phyloP scores from a whole-genome alignment of 2,329 filamentous ascomycete species.

The Fonsecaea multimorphosa region DNA sequence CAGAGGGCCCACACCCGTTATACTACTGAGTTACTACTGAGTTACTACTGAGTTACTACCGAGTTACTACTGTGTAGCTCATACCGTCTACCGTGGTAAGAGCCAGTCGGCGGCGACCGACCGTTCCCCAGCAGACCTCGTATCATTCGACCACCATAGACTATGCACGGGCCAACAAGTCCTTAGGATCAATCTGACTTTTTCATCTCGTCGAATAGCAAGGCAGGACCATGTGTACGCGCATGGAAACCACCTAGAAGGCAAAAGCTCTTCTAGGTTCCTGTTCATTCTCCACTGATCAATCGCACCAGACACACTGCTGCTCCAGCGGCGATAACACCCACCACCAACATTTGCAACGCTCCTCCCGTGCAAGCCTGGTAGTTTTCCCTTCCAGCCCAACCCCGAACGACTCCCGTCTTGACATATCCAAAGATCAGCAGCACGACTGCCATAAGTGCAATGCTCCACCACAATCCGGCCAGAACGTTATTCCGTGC shows the following conservation, averaged over 20 bases:
- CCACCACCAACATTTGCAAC: conserved; percentile 68
- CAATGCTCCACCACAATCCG: conserved; percentile 58
- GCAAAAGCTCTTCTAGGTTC: not conserved
- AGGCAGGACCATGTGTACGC: conserved; percentile 15
- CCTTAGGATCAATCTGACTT: not conserved
- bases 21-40: too few relatives aligned
- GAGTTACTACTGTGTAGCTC: too few relatives aligned
- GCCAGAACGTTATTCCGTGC: conserved; percentile 47
- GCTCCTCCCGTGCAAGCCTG: conserved; percentile 64
- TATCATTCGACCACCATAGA: not conserved
- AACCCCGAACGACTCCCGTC: conserved; percentile 55
- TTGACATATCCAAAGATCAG: conserved; percentile 60
- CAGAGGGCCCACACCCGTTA: not conserved
- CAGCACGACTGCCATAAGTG: conserved; percentile 57
- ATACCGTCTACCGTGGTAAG: not conserved
- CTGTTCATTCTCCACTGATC: conserved; percentile 28
- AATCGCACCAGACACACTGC: conserved; percentile 61
- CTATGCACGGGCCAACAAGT: conserved; percentile 1
- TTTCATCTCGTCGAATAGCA: conserved; percentile 2
- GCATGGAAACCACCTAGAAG: conserved; percentile 1
- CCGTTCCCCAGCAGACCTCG: not conserved
- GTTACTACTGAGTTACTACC: too few relatives aligned
- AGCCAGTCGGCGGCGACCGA: not conserved
- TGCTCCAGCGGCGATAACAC: conserved; percentile 68
- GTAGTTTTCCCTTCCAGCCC: conserved; percentile 54